A percentile compares a stretch with the other conserved stretches of the same genome.
Conservation (phyloP, 148 eudicot genomes). For the Pharnaceum exiguum region DNA sequence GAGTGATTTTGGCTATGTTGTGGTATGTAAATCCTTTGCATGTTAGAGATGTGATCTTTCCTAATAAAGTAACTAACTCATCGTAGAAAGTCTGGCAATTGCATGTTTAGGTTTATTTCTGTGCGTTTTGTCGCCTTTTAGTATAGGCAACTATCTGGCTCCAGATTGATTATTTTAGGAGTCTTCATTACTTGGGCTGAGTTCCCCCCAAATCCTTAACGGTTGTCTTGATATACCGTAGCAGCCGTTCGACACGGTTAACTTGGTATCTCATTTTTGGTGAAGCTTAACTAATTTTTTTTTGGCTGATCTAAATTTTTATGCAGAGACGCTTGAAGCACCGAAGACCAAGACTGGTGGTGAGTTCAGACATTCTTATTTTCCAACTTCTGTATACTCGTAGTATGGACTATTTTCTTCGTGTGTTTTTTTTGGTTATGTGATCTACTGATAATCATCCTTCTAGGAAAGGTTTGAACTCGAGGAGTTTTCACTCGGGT, state of each 20-base stretch:
- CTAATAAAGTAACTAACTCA: no score
- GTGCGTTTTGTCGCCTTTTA: no score
- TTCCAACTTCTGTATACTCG: background rate
- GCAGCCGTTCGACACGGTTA: background rate
- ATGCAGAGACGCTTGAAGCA: slow-evolving; percentile 91
- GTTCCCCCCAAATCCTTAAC: no score
- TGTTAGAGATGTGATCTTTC: no score
- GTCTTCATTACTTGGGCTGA: no score
- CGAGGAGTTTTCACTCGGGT: slow-evolving; percentile 85
- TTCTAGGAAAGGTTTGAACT: slow-evolving; percentile 87
- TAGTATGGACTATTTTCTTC: slow-evolving; percentile 3
- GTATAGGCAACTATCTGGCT: no score
- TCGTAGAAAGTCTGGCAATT: no score
- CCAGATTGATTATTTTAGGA: no score
- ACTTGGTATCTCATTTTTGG: background rate
- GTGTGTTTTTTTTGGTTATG: background rate
- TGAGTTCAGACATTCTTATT: slow-evolving; percentile 30
- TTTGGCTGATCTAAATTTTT: slow-evolving; percentile 5
- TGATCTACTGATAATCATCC: slow-evolving; percentile 13
- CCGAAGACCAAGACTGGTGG: slow-evolving; percentile 73
- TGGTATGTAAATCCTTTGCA: no score
- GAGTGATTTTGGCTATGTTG: no score
- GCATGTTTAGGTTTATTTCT: no score
- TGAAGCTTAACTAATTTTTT: background rate
- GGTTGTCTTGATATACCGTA: background rate